Evolutionary conservation across 345 rosid genomes (phyloP), one percentile per base, ranked within the genome.

Genomic region (Pistacia integerrima): DNA sequence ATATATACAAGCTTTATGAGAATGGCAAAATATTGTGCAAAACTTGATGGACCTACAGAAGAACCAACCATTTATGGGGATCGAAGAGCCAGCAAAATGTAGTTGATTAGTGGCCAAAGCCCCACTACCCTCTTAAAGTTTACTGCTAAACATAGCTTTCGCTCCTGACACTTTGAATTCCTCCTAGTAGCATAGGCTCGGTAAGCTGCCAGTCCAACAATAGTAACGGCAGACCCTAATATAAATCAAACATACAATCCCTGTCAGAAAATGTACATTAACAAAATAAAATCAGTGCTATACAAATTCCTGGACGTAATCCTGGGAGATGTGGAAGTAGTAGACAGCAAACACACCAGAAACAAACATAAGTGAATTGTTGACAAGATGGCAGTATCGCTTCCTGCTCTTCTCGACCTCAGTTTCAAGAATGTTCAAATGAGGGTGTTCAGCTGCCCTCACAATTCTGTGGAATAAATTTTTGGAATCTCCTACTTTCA

Each of bases 371-470:
- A 91, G 89, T 30, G 96, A 91, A 81, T 83, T 88, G 78, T 81
- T 90, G 70, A 91, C 82, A 35, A 91, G 72, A 70, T 82, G 89
- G 64, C 83, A 86, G 69, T 84, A 86, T 38, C 74, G 79, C 77
- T 87, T 91, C 79, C 87, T 80, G 73, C 84, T 88, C 80, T 86
- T 87, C 62, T 92, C 92, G 18, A 83, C 72, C 75, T 85, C 90
- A 35, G 96, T 93, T 85, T 93, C 93, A 66, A 92, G 97, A 77
- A 87, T 88, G 82, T 87, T 79, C 85, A 85, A 22, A 83, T 93
- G 91, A 77, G 96, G 96, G 48, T 81, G 84, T 79, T 90, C 92
- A 44, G 93, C 94, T 59, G 89, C 86, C 67, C 76, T 78, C 69
- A 90, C 35, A 54, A 89, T 90, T 87, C 84, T 87, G 69, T 75